phyloP scores from a whole-genome alignment of 2,329 filamentous ascomycete genomes.

The Cladosporium sp. region DNA sequence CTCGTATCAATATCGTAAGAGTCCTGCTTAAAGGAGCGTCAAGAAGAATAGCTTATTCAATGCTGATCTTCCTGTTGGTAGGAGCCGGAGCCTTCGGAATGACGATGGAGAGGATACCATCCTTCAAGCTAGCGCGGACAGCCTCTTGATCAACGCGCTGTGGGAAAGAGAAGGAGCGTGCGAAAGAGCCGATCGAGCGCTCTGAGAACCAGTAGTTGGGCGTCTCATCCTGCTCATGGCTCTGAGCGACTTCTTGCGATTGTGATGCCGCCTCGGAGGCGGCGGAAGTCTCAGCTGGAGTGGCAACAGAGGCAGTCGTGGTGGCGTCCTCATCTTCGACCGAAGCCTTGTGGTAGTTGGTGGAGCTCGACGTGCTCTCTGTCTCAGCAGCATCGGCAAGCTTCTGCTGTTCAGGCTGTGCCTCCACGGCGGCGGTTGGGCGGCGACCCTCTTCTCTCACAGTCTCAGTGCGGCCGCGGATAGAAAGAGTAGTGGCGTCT shows the following conservation, averaged over 20 bases:
- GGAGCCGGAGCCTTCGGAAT: slow-evolving; percentile 54
- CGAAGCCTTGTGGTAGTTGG: slow-evolving; percentile 49
- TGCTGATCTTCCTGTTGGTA: slow-evolving; percentile 49
- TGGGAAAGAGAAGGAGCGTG: slow-evolving; percentile 57
- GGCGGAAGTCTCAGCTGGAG: slow-evolving; percentile 14
- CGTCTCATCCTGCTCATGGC: slow-evolving; percentile 20
- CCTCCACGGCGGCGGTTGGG: slow-evolving; percentile 49
- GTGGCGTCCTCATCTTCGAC: slow-evolving; percentile 56
- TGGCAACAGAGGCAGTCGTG: slow-evolving; percentile 6
- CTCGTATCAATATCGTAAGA: background rate
- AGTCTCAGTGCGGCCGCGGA: slow-evolving; percentile 67
- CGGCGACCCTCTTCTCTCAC: slow-evolving; percentile 54
- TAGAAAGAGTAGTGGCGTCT: slow-evolving; percentile 66
- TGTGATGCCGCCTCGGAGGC: slow-evolving; percentile 28
- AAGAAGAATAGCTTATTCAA: slow-evolving; percentile 41
- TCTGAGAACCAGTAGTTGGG: slow-evolving; percentile 62
- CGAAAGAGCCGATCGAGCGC: slow-evolving; percentile 56
- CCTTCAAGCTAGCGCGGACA: slow-evolving; percentile 58
- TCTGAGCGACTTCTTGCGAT: slow-evolving; percentile 30
- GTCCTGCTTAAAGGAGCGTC: background rate
- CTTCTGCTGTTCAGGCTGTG: slow-evolving; percentile 16
- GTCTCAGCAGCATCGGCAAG: slow-evolving; percentile 12
- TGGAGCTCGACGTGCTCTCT: slow-evolving; percentile 20
- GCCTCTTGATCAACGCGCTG: slow-evolving; percentile 54
- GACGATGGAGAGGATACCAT: slow-evolving; percentile 55